Base-by-base conservation (phyloP, 2,329 filamentous ascomycete species). In the Xylariales sp. region DNA sequence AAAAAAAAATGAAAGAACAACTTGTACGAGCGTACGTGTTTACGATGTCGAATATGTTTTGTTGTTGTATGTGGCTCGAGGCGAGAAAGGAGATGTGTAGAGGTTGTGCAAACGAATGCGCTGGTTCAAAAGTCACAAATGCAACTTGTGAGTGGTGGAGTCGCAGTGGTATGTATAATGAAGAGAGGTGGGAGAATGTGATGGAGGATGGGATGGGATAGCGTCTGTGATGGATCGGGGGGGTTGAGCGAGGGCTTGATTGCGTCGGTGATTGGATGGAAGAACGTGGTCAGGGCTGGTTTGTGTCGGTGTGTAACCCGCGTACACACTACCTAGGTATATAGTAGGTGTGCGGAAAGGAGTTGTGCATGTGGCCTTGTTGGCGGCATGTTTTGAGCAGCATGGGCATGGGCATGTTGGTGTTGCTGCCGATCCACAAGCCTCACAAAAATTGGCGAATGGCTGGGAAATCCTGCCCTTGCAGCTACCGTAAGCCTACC, bases 41-140 rank as follows among this genome's bases (percentile, higher is more conserved):
- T 43, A 34, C 49, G 41, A 34, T 16, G 41, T 39, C 59, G 9
- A 30, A 18, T 34, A 50, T 39, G 36, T 39, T 46, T 34, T 32
- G 45, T 36, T 30, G 45, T 41, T 46, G 18, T 46, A 30, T 46
- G 34, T 12, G 32, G 34, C 45, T 23, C 23, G 23, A 23, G 23
- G 2, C 23, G 23, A 23, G 23, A 23, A 52, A 36, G 61, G 18
- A 45, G 39, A 9, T 30, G 43, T 34, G 48, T 9, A 49, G 46
- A 52, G 16, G 52, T 57, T 6, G 56, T 64, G 59, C 50, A 59
- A 56, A 43, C 39, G 63, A 56, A 60, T 52, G 59, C 18, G 59
- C 62, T 70, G 68, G 52, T 53, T 55, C 23, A 23, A 43, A 67
- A 48, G 60, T 69, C 49, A 62, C 65, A 64, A 64, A 64, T 61